phyloP scores from a whole-genome alignment of 2,329 filamentous ascomycete genomes.

The Taxawa tesnikishii region DNA sequence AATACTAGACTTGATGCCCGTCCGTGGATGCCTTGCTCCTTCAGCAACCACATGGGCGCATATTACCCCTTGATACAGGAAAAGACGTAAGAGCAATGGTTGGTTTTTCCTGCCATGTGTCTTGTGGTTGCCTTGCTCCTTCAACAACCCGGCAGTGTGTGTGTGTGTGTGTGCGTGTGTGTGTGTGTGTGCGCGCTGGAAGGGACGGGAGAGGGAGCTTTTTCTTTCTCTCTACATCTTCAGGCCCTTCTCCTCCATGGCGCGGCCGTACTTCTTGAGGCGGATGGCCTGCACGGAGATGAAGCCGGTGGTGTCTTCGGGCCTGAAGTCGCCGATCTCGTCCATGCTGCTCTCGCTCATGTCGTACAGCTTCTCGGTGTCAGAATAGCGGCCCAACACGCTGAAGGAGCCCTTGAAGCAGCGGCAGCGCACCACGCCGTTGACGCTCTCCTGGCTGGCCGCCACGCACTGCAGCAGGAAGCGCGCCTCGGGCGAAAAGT shows the following conservation, averaged over 20 bases:
- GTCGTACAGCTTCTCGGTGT: slow-evolving; percentile 60
- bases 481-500: slow-evolving; percentile 60
- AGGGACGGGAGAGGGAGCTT: neutral
- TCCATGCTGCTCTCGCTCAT: slow-evolving; percentile 58
- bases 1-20: no score
- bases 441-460: slow-evolving; percentile 48
- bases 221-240: slow-evolving; percentile 15
- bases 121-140: no score
- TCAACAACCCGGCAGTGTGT: no score
- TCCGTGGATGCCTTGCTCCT: no score
- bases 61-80: no score
- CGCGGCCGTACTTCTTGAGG: slow-evolving; percentile 31
- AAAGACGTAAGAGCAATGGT: no score
- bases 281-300: slow-evolving; percentile 57
- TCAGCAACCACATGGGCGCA: no score
- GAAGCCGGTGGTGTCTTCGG: slow-evolving; percentile 54
- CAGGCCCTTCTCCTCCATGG: slow-evolving; percentile 23
- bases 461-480: slow-evolving; percentile 55
- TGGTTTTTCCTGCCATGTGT: no score
- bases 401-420: slow-evolving; percentile 55
- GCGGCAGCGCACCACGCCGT: slow-evolving; percentile 49
- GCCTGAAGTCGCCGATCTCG: slow-evolving; percentile 55
- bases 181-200: no score
- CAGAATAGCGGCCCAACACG: slow-evolving; percentile 45
- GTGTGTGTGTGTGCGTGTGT: no score